Percentiles rank a stretch among this genome's conserved stretches.
Evolutionary conservation across 805 yeast species (phyloP).

Genomic region (Candida stauntonica): DNA sequence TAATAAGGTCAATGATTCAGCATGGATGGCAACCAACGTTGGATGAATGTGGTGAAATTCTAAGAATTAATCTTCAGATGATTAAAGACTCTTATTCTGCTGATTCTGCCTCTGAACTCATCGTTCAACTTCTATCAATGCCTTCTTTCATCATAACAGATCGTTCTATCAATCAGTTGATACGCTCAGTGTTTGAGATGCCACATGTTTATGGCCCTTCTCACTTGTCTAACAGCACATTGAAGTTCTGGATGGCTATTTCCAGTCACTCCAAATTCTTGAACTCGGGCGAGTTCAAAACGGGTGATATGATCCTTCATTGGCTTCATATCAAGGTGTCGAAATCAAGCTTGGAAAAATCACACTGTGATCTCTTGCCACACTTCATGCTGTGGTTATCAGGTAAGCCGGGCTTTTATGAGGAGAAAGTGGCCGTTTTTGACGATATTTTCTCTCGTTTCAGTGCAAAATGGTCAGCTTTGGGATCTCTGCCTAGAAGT

Average conservation of each 20-base stretch:
- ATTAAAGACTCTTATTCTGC: conserved; percentile 25
- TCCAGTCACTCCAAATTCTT: conserved; percentile 33
- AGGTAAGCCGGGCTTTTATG: conserved; percentile 18
- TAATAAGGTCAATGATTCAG: conserved; percentile 15
- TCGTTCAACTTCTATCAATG: conserved; percentile 18
- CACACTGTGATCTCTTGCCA: conserved; percentile 23
- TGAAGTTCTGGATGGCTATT: conserved; percentile 50
- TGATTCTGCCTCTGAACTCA: conserved; percentile 24
- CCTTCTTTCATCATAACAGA: conserved; percentile 29
- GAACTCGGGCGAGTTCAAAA: conserved; percentile 28
- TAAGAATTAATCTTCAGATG: conserved; percentile 32
- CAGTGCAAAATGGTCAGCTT: conserved; percentile 7
- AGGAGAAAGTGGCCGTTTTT: not conserved
- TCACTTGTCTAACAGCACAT: conserved; percentile 39
- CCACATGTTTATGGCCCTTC: conserved; percentile 62
- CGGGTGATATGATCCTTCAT: conserved; percentile 33
- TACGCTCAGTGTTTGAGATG: conserved; percentile 47
- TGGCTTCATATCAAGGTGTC: conserved; percentile 45
- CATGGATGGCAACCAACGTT: conserved; percentile 18
- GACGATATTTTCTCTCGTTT: conserved; percentile 13
- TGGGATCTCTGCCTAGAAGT: conserved; percentile 2
- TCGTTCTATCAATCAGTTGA: conserved; percentile 38
- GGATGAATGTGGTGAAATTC: conserved; percentile 20
- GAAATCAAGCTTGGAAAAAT: not conserved
- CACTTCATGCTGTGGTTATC: conserved; percentile 43